A percentile compares a stretch with the other conserved stretches of the same genome.
Conservation (phyloP, 306 rosid species). For the Echinosophora koreensis region DNA sequence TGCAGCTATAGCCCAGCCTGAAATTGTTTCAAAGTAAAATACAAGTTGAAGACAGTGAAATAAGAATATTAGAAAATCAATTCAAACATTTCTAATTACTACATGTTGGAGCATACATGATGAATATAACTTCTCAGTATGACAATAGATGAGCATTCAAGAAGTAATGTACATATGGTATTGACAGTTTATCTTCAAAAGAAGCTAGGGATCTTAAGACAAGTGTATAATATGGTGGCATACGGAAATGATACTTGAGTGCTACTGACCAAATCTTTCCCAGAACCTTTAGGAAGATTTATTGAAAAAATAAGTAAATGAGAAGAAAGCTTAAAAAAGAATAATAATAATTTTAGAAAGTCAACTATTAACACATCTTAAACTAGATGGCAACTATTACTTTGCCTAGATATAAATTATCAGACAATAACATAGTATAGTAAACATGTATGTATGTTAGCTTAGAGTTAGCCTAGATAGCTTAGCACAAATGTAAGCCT, state of each 20-base stretch:
- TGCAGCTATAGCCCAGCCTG: constrained; percentile 91
- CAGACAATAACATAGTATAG: neutral
- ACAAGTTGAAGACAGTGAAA: constrained; percentile 29
- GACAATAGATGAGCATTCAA: constrained; percentile 24
- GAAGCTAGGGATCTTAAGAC: constrained; percentile 92
- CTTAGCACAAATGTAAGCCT: no score
- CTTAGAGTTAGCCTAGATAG: no score
- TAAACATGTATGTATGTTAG: no score
- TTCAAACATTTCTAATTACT: constrained; percentile 37
- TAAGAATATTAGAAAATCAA: constrained; percentile 32
- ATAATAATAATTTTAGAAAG: constrained; percentile 23
- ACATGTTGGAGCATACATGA: constrained; percentile 14
- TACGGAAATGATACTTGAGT: constrained; percentile 88
- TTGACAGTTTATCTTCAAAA: constrained; percentile 75
- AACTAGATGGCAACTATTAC: neutral
- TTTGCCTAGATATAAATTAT: constrained; percentile 17
- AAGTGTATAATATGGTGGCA: constrained; percentile 96
- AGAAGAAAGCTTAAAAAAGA: constrained; percentile 26
- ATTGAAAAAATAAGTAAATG: constrained; percentile 22
- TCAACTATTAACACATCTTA: constrained; percentile 11
- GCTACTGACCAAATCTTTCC: constrained; percentile 92
- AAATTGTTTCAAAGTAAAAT: constrained; percentile 38
- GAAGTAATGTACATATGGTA: constrained; percentile 21
- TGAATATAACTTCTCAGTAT: constrained; percentile 28
- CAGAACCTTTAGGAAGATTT: constrained; percentile 73